These are phyloP conservation scores for Ogataea chonburiensis DNA, from an alignment of 805 yeast genomes.

Conservation along the genomic window DNA sequence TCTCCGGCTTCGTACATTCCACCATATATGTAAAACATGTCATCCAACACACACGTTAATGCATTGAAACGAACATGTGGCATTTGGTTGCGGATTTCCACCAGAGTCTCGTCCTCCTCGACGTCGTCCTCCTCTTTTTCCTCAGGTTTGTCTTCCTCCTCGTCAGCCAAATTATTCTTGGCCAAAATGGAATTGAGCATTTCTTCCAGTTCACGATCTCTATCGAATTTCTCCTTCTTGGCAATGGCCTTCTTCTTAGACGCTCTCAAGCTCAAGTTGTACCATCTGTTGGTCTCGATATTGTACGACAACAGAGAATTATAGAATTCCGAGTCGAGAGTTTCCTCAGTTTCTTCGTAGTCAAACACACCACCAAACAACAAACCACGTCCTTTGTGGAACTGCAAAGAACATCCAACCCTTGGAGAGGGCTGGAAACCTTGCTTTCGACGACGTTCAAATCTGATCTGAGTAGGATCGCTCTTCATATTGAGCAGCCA, in stretches of 20 bases:
- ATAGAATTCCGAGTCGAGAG: conserved; percentile 78
- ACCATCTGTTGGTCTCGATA: conserved; percentile 87
- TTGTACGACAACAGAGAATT: conserved; percentile 81
- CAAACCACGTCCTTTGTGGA: conserved; percentile 88
- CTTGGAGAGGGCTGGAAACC: conserved; percentile 90
- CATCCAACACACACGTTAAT: conserved; percentile 80
- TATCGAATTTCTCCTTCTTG: conserved; percentile 46
- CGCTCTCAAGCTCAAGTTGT: conserved; percentile 61
- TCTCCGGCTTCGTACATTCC: conserved; percentile 92
- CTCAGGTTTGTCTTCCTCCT: conserved; percentile 36
- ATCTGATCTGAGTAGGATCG: conserved; percentile 71
- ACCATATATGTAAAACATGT: conserved; percentile 78
- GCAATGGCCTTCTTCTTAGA: conserved; percentile 49
- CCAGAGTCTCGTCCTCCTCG: conserved; percentile 39
- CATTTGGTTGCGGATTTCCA: conserved; percentile 55
- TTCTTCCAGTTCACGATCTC: conserved; percentile 81
- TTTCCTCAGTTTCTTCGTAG: conserved; percentile 92
- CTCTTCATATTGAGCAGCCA: conserved; percentile 88
- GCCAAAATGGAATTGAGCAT: conserved; percentile 71
- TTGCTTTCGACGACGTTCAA: conserved; percentile 88
- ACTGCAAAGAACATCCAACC: conserved; percentile 90
- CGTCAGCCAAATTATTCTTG: conserved; percentile 68
- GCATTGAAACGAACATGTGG: conserved; percentile 93
- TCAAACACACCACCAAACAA: conserved; percentile 96
- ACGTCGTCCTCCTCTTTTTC: conserved; percentile 34